A percentile compares a stretch with the other conserved stretches of the same genome.
These are phyloP conservation scores for Fonsecaea multimorphosa DNA, from an alignment of 2,329 filamentous ascomycete species.

Conservation along the genomic window DNA sequence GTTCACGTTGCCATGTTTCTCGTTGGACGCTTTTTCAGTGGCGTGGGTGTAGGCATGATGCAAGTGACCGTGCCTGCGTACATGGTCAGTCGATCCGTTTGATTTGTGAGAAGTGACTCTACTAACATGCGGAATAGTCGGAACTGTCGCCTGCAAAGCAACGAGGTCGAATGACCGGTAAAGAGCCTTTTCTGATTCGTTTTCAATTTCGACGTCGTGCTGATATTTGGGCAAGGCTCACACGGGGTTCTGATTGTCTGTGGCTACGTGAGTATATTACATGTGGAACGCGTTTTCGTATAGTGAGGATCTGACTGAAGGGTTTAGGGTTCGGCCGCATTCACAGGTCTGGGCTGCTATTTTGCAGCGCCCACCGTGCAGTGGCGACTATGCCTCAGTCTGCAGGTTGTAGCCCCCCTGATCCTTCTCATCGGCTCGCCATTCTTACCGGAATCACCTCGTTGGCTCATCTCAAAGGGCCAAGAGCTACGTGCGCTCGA, in stretches of 20 bases:
- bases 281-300: slow-evolving; percentile 1
- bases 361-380: slow-evolving; percentile 19
- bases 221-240: slow-evolving; percentile 17
- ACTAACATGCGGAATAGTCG: slow-evolving; percentile 20
- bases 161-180: slow-evolving; percentile 28
- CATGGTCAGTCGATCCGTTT: slow-evolving; percentile 20
- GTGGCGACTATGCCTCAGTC: slow-evolving; percentile 33
- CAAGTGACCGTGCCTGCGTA: slow-evolving; percentile 40
- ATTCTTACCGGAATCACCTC: slow-evolving; percentile 49
- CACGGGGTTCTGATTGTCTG: slow-evolving; percentile 24
- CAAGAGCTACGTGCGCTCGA: slow-evolving; percentile 46
- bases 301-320: not conserved
- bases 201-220: slow-evolving; percentile 7
- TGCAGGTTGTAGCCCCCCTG: slow-evolving; percentile 50
- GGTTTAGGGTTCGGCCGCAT: slow-evolving; percentile 19
- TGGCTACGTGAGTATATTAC: slow-evolving; percentile 18
- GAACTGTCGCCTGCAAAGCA: slow-evolving; percentile 26
- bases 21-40: slow-evolving; percentile 48
- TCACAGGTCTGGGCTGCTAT: slow-evolving; percentile 25
- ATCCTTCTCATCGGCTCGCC: slow-evolving; percentile 48
- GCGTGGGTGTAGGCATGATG: slow-evolving; percentile 47
- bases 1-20: slow-evolving; percentile 47
- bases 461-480: slow-evolving; percentile 53
- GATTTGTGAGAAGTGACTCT: slow-evolving; percentile 7
- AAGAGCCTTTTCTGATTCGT: not conserved